phyloP scores from a whole-genome alignment of 371 early-diverging fungal genomes.

The Catenaria anguillulae region DNA sequence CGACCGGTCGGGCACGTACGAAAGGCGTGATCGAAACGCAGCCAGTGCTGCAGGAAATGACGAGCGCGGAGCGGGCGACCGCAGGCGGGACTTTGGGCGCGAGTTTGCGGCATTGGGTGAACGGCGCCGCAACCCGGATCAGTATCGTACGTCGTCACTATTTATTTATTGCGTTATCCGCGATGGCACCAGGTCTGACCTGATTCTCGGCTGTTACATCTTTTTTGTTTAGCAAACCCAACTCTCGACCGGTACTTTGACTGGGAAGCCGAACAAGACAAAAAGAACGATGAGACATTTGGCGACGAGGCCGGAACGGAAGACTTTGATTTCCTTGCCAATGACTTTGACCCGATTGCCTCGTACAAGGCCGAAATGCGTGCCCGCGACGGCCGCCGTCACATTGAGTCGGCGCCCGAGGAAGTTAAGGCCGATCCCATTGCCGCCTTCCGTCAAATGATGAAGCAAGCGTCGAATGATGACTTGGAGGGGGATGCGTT shows the following conservation, averaged over 20 bases:
- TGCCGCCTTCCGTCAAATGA: not conserved
- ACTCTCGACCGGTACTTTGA: not conserved
- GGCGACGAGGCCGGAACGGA: not conserved
- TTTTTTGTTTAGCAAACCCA: too few relatives aligned
- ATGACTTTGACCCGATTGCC: conserved; percentile 3
- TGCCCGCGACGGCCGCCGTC: not conserved
- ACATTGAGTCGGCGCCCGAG: not conserved
- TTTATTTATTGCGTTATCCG: too few relatives aligned
- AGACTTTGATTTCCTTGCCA: not conserved
- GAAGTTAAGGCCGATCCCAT: not conserved
- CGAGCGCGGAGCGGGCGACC: not conserved
- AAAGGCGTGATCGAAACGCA: not conserved
- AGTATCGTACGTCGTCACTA: not conserved
- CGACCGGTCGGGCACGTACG: not conserved
- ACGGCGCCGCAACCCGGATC: not conserved
- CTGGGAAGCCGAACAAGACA: not conserved
- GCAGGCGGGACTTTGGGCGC: not conserved
- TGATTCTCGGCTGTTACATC: too few relatives aligned
- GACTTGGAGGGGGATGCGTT: too few relatives aligned
- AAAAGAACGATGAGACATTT: not conserved
- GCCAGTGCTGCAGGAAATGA: not conserved
- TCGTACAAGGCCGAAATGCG: not conserved
- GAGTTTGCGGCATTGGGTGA: not conserved
- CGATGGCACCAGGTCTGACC: too few relatives aligned
- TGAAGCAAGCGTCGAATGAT: too few relatives aligned